Percentiles rank a stretch among this genome's conserved stretches.
phyloP scores from a whole-genome alignment of 2,329 filamentous ascomycete species.

The Colletotrichum theobromicola region DNA sequence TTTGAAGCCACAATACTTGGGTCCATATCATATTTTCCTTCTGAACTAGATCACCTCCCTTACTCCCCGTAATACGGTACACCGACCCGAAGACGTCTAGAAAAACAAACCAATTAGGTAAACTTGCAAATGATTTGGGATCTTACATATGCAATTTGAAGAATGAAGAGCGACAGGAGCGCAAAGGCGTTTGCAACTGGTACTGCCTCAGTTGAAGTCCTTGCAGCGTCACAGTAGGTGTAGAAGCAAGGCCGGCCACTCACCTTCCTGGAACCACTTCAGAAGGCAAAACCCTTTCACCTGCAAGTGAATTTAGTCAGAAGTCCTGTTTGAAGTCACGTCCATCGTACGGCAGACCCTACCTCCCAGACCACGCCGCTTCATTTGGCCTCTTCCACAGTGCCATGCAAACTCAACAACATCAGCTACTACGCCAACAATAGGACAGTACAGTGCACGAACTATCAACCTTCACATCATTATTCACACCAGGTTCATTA shows the following conservation, averaged over 20 bases:
- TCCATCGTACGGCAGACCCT: background rate
- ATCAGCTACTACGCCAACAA: background rate
- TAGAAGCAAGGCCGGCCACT: background rate
- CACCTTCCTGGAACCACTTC: background rate
- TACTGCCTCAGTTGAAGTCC: background rate
- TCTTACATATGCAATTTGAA: background rate
- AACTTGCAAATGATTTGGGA: background rate
- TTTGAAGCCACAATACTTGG: background rate
- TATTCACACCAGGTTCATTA: background rate
- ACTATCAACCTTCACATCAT: background rate
- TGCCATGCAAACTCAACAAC: background rate
- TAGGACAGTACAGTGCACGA: background rate
- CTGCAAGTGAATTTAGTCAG: background rate
- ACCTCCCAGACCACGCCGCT: background rate
- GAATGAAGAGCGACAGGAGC: background rate
- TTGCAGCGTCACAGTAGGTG: background rate
- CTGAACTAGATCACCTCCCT: fast-evolving
- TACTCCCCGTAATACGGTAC: too few relatives aligned
- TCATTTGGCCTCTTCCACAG: background rate
- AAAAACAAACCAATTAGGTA: background rate
- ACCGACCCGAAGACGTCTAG: background rate
- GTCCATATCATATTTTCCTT: background rate
- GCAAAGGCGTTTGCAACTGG: fast-evolving
- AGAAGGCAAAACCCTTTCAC: background rate
- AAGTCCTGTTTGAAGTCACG: background rate